Evolutionary conservation across 164 flowering plant species (phyloP).

Genomic region (Warburgia ugandensis): DNA sequence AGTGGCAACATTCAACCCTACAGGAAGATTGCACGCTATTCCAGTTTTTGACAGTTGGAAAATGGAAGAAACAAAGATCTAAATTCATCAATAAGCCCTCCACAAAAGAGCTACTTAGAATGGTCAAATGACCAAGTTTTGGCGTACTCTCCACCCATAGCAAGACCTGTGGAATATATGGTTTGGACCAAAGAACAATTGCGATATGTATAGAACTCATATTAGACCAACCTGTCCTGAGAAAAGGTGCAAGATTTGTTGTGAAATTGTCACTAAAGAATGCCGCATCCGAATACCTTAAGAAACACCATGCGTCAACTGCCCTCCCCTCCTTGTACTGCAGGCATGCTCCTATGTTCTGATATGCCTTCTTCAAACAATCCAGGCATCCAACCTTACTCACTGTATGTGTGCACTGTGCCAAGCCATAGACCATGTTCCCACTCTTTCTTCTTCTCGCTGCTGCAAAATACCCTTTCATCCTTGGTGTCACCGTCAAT

Average conservation of each 20-base stretch:
- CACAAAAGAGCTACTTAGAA: too few relatives aligned
- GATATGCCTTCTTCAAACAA: slow-evolving; percentile 38
- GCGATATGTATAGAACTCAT: too few relatives aligned
- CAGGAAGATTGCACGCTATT: too few relatives aligned
- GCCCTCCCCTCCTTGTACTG: slow-evolving; percentile 32
- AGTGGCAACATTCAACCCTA: too few relatives aligned
- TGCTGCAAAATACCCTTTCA: slow-evolving; percentile 34
- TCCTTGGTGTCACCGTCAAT: slow-evolving; percentile 30
- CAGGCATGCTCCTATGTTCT: slow-evolving; percentile 34
- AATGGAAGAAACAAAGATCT: too few relatives aligned
- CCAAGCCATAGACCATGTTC: slow-evolving; percentile 30
- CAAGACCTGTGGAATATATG: too few relatives aligned
- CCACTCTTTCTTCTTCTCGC: slow-evolving; percentile 13
- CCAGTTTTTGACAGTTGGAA: too few relatives aligned
- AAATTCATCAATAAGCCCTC: too few relatives aligned
- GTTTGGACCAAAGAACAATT: too few relatives aligned
- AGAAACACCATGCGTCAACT: slow-evolving; percentile 49
- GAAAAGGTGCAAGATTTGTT: slow-evolving; percentile 25
- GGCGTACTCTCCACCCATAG: too few relatives aligned
- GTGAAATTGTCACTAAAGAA: slow-evolving; percentile 42
- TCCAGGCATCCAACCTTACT: slow-evolving; percentile 30
- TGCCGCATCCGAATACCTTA: slow-evolving; percentile 41
- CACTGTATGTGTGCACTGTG: slow-evolving; percentile 48
- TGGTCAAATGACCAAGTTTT: too few relatives aligned
- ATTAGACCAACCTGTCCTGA: slow-evolving; percentile 27